phyloP scores from a whole-genome alignment of 2,329 filamentous ascomycete genomes.

The Pestalotiopsis sp. region DNA sequence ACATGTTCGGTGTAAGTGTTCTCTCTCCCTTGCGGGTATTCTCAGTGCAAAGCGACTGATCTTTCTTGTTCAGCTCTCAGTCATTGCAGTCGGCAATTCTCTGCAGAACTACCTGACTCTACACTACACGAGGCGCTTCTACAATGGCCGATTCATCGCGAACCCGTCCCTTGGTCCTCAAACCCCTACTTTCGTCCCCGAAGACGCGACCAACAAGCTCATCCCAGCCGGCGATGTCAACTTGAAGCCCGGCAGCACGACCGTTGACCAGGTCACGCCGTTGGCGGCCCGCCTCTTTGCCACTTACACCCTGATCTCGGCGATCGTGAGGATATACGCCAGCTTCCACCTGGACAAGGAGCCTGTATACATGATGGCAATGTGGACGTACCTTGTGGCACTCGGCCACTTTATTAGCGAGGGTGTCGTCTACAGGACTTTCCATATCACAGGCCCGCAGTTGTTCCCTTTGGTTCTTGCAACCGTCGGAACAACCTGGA shows the following conservation, averaged over 20 bases:
- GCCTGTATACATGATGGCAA: conserved; percentile 74
- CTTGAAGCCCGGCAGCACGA: conserved; percentile 45
- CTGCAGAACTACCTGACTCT: conserved; percentile 81
- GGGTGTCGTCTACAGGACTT: conserved; percentile 76
- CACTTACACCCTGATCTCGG: conserved; percentile 81
- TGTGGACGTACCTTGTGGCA: conserved; percentile 81
- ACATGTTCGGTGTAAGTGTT: conserved; percentile 54
- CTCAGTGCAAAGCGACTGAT: neutral
- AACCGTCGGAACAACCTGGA: conserved; percentile 56
- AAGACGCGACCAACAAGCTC: conserved; percentile 55
- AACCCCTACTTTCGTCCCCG: conserved; percentile 45
- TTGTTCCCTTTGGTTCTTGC: conserved; percentile 56
- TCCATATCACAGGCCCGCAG: conserved; percentile 61
- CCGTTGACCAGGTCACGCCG: conserved; percentile 65
- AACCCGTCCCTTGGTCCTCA: conserved; percentile 45
- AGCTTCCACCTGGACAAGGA: conserved; percentile 77
- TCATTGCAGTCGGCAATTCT: conserved; percentile 81
- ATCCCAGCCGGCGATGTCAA: conserved; percentile 40
- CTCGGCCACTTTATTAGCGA: conserved; percentile 78
- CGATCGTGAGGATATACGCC: conserved; percentile 77
- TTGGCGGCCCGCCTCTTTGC: conserved; percentile 80
- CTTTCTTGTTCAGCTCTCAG: conserved; percentile 62
- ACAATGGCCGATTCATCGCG: conserved; percentile 64
- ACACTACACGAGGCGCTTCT: conserved; percentile 82
- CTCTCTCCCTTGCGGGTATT: neutral